Percentiles rank a stretch among this genome's conserved stretches.
Evolutionary conservation across 108 stramenopile species (phyloP).

Genomic region (Nitzschia sp.): DNA sequence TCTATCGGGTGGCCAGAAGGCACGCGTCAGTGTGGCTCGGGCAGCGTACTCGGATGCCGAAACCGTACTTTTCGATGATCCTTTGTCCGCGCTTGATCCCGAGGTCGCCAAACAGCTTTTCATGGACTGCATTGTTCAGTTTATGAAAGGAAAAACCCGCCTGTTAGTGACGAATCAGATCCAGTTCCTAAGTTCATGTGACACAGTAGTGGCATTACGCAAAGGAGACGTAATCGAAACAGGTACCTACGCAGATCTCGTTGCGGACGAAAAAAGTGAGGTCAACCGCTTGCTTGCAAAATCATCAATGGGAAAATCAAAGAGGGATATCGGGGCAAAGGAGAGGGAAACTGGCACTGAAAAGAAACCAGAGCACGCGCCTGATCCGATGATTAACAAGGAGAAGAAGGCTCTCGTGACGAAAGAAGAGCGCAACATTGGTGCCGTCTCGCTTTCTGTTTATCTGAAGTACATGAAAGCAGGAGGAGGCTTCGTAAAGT

Average conservation of each 20-base stretch:
- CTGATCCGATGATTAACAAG: background rate
- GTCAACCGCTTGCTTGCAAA: conserved; percentile 57
- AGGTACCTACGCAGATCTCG: conserved; percentile 67
- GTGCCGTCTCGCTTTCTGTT: conserved; percentile 55
- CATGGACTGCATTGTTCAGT: conserved; percentile 66
- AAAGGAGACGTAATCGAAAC: conserved; percentile 70
- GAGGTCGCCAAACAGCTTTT: conserved; percentile 82
- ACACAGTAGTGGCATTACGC: conserved; percentile 67
- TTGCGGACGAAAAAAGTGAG: conserved; percentile 58
- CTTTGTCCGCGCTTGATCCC: conserved; percentile 81
- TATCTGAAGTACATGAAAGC: conserved; percentile 64
- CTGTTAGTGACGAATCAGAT: conserved; percentile 92
- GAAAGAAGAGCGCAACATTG: conserved; percentile 65
- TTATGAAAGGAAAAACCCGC: conserved; percentile 75
- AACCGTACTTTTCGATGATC: conserved; percentile 85
- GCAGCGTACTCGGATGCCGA: conserved; percentile 84
- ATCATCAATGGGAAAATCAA: conserved; percentile 1
- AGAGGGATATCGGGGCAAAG: conserved; percentile 9
- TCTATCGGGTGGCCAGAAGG: conserved; percentile 69
- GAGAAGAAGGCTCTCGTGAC: conserved; percentile 44
- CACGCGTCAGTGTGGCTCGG: conserved; percentile 71
- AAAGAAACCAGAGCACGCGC: conserved; percentile 21
- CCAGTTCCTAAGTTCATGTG: conserved; percentile 72
- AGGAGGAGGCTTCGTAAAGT: conserved; percentile 59
- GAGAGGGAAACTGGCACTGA: background rate